Evolutionary conservation across 352 stramenopile genomes (phyloP).

Genomic region (Phytophthora megakarya): DNA sequence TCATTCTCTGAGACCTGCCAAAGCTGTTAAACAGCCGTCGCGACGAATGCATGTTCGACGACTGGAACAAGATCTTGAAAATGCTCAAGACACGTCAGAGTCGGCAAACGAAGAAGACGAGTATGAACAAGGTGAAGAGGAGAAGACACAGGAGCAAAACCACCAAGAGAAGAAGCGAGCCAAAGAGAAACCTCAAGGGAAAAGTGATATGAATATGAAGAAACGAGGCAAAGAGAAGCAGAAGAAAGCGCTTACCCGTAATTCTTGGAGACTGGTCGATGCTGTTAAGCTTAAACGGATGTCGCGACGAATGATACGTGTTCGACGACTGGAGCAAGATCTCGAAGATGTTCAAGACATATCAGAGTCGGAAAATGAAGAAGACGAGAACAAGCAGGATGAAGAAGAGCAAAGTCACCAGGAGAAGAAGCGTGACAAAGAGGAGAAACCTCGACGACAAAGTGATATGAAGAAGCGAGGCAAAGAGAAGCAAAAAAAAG

Average conservation of each 20-base stretch:
- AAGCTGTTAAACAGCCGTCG: neutral
- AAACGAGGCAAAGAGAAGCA: slow-evolving; percentile 1
- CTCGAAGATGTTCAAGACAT: slow-evolving; percentile 1
- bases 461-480: neutral
- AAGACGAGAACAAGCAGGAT: slow-evolving; percentile 9
- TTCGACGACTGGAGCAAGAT: neutral
- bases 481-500: neutral
- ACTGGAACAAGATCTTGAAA: slow-evolving; percentile 3
- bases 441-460: slow-evolving; percentile 1
- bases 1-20: neutral
- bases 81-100: slow-evolving; percentile 3
- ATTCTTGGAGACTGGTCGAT: neutral
- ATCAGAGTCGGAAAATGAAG: slow-evolving; percentile 12
- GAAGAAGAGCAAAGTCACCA: neutral
- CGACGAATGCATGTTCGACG: slow-evolving; percentile 5
- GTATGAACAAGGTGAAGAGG: slow-evolving; percentile 1
- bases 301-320: slow-evolving; percentile 7
- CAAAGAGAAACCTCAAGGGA: too few species aligned
- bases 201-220: too few species aligned
- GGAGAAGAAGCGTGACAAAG: too few species aligned
- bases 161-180: neutral
- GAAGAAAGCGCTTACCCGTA: neutral
- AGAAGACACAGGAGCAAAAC: too few species aligned
- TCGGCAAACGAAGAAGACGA: slow-evolving; percentile 16
- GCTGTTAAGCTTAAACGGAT: neutral